Conservation (phyloP, 2,329 filamentous ascomycete genomes). For the Paecilomyces fulvus region DNA sequence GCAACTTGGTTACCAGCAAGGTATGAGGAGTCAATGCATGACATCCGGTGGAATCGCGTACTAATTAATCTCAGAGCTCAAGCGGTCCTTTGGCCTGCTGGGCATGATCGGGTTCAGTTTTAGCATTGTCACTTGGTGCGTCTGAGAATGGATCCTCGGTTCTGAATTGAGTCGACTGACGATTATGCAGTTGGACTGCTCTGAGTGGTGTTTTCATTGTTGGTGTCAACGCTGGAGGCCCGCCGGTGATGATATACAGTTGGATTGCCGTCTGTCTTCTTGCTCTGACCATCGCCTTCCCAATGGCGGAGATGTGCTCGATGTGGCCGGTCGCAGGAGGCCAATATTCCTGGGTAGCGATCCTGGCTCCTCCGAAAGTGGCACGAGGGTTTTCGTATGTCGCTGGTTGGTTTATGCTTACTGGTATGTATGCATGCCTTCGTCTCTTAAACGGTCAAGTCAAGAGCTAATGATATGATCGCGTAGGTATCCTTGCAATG, state of each 20-base stretch:
- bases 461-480: slow-evolving; percentile 1
- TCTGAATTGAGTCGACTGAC: neutral
- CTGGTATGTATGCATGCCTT: slow-evolving; percentile 22
- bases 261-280: slow-evolving; percentile 47
- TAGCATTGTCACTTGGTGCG: slow-evolving; percentile 47
- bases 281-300: slow-evolving; percentile 47
- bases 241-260: slow-evolving; percentile 52
- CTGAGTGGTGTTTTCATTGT: slow-evolving; percentile 49
- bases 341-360: slow-evolving; percentile 51
- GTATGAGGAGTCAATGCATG: neutral
- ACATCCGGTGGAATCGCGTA: neutral
- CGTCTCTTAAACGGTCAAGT: too few species aligned
- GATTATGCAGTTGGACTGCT: slow-evolving; percentile 43
- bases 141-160: neutral
- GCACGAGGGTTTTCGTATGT: slow-evolving; percentile 37
- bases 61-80: slow-evolving; percentile 39
- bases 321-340: slow-evolving; percentile 50
- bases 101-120: slow-evolving; percentile 55
- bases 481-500: slow-evolving; percentile 41
- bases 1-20: slow-evolving; percentile 6
- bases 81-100: slow-evolving; percentile 47
- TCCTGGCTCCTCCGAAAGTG: slow-evolving; percentile 43
- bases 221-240: slow-evolving; percentile 47
- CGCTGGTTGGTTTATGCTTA: slow-evolving; percentile 44
- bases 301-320: slow-evolving; percentile 52